Evolutionary conservation across 768 basidiomycete genomes (phyloP), one percentile per base, ranked within the genome.

Genomic region (button mushroom (Agaricus bisporus)): DNA sequence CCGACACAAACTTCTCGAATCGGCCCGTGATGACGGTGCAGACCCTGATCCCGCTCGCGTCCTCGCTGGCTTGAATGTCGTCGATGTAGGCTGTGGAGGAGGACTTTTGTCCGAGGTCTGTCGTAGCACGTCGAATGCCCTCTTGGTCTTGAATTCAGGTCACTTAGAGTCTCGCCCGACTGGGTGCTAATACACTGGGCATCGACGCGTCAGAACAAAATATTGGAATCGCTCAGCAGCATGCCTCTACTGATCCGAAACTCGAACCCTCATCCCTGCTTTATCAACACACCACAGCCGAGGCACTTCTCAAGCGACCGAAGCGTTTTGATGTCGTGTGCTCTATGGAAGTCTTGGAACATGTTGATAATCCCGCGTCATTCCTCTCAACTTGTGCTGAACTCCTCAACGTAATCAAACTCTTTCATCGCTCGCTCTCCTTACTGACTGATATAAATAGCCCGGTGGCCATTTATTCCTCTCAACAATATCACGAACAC

Each of bases 281-380:
- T 0, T 98, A 98, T 70, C 70, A 80, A 7, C 83, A 90, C 61
- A 75, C 80, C 0, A 75, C 88, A 0, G 91, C 88, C 0, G 94
- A 98, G 64, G 75, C 75, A 0, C 77, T 99, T 3, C 69, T 90
- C 26, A 63, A 76, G 10, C 82, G 83, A 4, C 66, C 78, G 12
- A 77, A 76, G 60, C 81, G 81, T 48, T 98, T 86, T 64, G 95
- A 98, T 65, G 80, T 94, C 17, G 94, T 99, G 12, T 97, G 93
- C 65, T 89, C 94, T 9, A 91, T 98, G 91, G 97, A 99, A 68
- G 95, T 99, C 7, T 65, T 99, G 28, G 97, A 99, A 70, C 97
- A 99, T 63, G 97, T 99, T 48, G 90, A 97, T 64, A 86, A 95
- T 62, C 95, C 97, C 1, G 75, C 81, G 5, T 76, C 78, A 6